A percentile compares a stretch with the other conserved stretches of the same genome.
phyloP scores from a whole-genome alignment of 345 rosid genomes.

The Acer campestre region DNA sequence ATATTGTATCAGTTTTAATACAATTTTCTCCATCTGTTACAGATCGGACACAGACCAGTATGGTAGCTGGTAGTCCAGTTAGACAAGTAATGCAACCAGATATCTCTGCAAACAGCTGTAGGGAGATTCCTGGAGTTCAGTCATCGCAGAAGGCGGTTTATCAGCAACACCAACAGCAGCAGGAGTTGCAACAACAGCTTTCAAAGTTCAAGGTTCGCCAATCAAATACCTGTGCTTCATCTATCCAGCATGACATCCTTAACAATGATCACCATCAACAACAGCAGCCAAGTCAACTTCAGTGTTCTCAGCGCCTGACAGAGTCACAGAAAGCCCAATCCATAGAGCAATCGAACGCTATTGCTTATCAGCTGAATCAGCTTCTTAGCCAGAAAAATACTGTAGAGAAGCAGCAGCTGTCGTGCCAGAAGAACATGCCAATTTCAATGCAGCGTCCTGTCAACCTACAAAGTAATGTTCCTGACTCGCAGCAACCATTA shows the following conservation, averaged over 20 bases:
- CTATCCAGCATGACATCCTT: neutral
- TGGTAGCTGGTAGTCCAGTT: slow-evolving; percentile 5
- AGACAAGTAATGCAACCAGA: slow-evolving; percentile 12
- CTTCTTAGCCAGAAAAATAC: neutral
- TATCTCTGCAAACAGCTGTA: neutral
- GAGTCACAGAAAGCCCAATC: neutral
- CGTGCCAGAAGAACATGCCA: neutral
- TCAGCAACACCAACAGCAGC: neutral
- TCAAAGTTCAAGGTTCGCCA: neutral
- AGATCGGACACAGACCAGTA: slow-evolving; percentile 3
- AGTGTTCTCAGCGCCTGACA: neutral
- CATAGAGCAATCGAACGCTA: slow-evolving; percentile 1
- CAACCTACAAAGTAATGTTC: slow-evolving; percentile 12
- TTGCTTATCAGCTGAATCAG: slow-evolving; percentile 11
- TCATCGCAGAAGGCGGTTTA: neutral
- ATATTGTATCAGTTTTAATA: neutral
- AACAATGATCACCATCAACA: slow-evolving; percentile 8
- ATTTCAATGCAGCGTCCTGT: slow-evolving; percentile 3
- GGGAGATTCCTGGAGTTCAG: slow-evolving; percentile 11
- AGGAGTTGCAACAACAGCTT: slow-evolving; percentile 7
- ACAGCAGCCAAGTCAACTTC: slow-evolving; percentile 17
- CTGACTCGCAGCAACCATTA: slow-evolving; percentile 7
- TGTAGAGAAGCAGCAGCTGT: slow-evolving; percentile 1
- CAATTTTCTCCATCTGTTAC: neutral
- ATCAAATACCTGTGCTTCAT: neutral